Evolutionary conservation across 257 asterid species (phyloP), one percentile per base, ranked within the genome.

Genomic region (Verbena officinalis): DNA sequence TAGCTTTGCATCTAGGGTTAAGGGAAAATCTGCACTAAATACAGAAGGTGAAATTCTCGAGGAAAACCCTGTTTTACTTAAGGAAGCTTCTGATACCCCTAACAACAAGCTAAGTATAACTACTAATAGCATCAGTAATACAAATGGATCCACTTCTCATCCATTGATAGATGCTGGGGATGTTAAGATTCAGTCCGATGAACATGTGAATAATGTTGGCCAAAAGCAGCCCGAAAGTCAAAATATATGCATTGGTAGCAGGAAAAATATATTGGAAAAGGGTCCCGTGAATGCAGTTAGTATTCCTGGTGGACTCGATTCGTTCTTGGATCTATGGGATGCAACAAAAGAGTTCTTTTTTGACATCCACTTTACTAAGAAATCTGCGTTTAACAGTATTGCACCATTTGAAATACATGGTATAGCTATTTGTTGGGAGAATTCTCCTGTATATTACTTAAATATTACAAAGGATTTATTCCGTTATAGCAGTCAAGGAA

Each of bases 361-460:
- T 57, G 99, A 93, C 77, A 70, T 87, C 59, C 92, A 93, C 80
- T 93, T 79, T 64, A 84, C 69, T 50, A 93, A 81, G 79, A 81
- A 75, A 70, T 84, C 96, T 71, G 95, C 81, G 55, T 60, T 86
- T 65, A 84, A 76, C 75, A 62, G 84, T 64, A 59, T 55, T 50
- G 75, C 84, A 62, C 91, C 95, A 66, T 90, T 87, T 74, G 99
- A 93, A 77, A 72, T 93, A 70, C 89, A 86, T 58, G 99, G 99
- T 67, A 80, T 93, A 45, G 95, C 96, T 62, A 65, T 93, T 80
- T 90, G 97, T 73, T 93, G 97, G 99, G 86, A 84, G 51, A 76
- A 76, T 38, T 90, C 97, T 58, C 92, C 97, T 22, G 96, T 93
- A 51, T 90, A 90, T 77, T 93, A 93, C 77, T 59, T 93, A 52